phyloP scores from a whole-genome alignment of 768 basidiomycete genomes.

The Leccinum truebloodii region DNA sequence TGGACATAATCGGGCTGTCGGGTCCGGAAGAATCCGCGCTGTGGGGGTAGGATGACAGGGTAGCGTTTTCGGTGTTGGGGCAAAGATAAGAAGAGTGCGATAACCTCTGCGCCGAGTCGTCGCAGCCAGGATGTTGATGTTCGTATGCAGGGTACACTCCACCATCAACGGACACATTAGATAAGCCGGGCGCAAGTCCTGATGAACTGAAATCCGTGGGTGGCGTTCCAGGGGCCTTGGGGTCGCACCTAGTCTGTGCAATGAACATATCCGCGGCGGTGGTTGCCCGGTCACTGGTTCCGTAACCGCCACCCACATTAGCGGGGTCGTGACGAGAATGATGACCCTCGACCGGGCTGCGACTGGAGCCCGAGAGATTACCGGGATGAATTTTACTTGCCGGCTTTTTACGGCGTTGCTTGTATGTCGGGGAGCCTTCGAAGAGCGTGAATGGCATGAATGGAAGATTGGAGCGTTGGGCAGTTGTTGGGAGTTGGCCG shows the following conservation, averaged over 20 bases:
- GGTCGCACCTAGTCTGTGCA: conserved; percentile 60
- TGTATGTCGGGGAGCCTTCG: conserved; percentile 85
- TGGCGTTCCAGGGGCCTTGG: conserved; percentile 31
- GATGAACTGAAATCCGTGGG: conserved; percentile 17
- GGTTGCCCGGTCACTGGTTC: conserved; percentile 34
- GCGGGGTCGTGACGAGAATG: conserved; percentile 14
- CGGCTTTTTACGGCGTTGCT: conserved; percentile 81
- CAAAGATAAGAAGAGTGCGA: conserved; percentile 20
- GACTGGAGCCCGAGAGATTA: conserved; percentile 31
- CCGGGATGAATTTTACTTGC: conserved; percentile 37
- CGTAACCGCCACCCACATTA: conserved; percentile 30
- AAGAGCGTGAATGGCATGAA: conserved; percentile 75
- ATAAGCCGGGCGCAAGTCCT: conserved; percentile 23
- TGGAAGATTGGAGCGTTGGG: conserved; percentile 31
- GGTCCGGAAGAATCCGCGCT: conserved; percentile 23
- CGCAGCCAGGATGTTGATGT: conserved; percentile 18
- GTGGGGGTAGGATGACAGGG: conserved; percentile 23
- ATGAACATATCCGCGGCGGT: conserved; percentile 69
- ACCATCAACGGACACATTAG: conserved; percentile 23
- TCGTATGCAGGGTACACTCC: conserved; percentile 23
- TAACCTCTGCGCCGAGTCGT: conserved; percentile 20
- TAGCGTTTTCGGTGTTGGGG: conserved; percentile 14
- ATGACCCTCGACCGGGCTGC: conserved; percentile 23
- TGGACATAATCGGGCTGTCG: conserved; percentile 42
- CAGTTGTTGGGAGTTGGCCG: conserved; percentile 16